Evolutionary conservation across 352 stramenopile species (phyloP).

Genomic region (Thalassiosira tumida): DNA sequence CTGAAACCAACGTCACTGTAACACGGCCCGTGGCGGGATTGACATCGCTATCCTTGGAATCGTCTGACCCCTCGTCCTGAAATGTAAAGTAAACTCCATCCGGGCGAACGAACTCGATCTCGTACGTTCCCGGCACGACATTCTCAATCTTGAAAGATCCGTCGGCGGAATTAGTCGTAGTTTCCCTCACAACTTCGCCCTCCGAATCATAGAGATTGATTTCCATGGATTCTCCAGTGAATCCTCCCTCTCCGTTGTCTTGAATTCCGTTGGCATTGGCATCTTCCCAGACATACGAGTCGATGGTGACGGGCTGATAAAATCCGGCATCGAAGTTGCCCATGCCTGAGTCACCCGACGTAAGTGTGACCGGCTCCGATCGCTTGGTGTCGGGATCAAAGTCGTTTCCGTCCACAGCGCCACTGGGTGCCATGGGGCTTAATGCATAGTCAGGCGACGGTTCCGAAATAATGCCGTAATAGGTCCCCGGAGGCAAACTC

Average conservation of each 20-base stretch:
- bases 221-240: slow-evolving; percentile 35
- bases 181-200: slow-evolving; percentile 46
- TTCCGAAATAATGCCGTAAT: slow-evolving; percentile 42
- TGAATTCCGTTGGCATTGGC: slow-evolving; percentile 68
- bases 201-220: slow-evolving; percentile 71
- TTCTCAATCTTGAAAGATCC: slow-evolving; percentile 68
- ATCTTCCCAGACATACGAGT: slow-evolving; percentile 73
- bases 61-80: slow-evolving; percentile 62
- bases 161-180: not conserved
- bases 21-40: slow-evolving; percentile 51
- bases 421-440: slow-evolving; percentile 13
- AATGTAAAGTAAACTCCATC: slow-evolving; percentile 51
- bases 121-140: slow-evolving; percentile 67
- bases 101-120: slow-evolving; percentile 52
- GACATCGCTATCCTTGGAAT: slow-evolving; percentile 66
- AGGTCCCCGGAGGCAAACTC: slow-evolving; percentile 72
- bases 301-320: slow-evolving; percentile 74
- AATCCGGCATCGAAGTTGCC: slow-evolving; percentile 72
- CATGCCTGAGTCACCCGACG: slow-evolving; percentile 36
- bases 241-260: slow-evolving; percentile 66
- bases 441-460: slow-evolving; percentile 19
- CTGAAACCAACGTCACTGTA: slow-evolving; percentile 56
- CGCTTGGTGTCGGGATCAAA: slow-evolving; percentile 67
- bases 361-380: slow-evolving; percentile 42
- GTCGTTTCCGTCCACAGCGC: not conserved